Evolutionary conservation across 164 flowering plant genomes (phyloP).

Genomic region (Magnolia sinica): DNA sequence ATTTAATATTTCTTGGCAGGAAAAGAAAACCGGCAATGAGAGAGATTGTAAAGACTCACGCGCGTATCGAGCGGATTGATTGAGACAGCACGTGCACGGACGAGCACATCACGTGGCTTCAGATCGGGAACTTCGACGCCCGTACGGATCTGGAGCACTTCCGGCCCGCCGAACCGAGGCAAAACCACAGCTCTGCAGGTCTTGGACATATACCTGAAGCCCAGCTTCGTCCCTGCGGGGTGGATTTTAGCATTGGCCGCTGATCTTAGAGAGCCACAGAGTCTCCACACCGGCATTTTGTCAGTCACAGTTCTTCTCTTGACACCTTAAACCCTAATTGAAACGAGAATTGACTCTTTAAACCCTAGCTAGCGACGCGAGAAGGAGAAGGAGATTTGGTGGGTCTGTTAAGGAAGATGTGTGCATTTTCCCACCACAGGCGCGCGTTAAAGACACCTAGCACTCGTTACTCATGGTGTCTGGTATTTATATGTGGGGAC

Average conservation of each 20-base stretch:
- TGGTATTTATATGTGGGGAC: background rate
- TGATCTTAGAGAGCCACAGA: constrained; percentile 7
- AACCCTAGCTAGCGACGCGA: background rate
- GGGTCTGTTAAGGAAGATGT: background rate
- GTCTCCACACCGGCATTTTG: constrained; percentile 15
- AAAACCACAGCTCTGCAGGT: constrained; percentile 75
- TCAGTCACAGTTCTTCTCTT: background rate
- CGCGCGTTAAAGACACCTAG: background rate
- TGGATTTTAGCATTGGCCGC: constrained; percentile 4
- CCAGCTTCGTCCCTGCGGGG: constrained; percentile 7
- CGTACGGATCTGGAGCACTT: constrained; percentile 66
- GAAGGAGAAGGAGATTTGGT: background rate
- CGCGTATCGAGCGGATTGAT: constrained; percentile 88
- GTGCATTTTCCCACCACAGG: background rate
- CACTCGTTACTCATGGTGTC: background rate
- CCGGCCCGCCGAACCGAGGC: constrained; percentile 89
- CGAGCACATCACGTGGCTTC: constrained; percentile 78
- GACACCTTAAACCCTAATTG: background rate
- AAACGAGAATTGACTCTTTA: background rate
- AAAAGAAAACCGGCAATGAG: too few relatives aligned
- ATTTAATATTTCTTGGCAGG: too few relatives aligned
- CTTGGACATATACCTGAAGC: constrained; percentile 42
- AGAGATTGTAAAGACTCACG: background rate
- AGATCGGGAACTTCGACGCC: constrained; percentile 69
- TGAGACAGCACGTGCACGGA: constrained; percentile 86